Conservation (phyloP, 148 eudicot genomes). For the Oxyria digyna region DNA sequence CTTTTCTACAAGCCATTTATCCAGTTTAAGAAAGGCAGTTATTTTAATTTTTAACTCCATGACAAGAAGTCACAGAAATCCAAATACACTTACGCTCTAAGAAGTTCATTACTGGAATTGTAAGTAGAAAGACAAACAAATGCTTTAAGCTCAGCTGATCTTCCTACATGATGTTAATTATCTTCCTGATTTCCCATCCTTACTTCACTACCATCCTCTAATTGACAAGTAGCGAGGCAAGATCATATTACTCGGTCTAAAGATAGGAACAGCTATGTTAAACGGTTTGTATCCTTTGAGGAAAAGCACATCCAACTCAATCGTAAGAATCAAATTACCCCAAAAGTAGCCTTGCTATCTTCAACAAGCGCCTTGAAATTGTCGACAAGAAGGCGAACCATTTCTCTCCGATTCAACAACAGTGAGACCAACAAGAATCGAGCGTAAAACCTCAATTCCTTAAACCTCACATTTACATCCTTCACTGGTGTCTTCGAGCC, state of each 20-base stretch:
- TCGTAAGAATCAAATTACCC: conserved; percentile 27
- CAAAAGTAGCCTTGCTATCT: conserved; percentile 43
- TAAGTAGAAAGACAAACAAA: background rate
- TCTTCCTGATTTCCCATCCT: background rate
- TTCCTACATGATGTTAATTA: background rate
- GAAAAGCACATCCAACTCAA: background rate
- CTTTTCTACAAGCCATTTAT: background rate
- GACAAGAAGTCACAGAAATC: background rate
- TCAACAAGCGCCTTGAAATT: conserved; percentile 56
- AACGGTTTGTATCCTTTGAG: background rate
- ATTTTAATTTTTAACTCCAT: background rate
- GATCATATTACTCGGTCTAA: background rate
- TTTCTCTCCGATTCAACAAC: conserved; percentile 48
- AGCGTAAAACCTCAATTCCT: conserved; percentile 91
- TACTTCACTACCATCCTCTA: too few relatives aligned
- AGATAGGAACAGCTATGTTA: background rate
- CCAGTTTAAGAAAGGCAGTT: background rate
- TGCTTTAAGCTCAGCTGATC: background rate
- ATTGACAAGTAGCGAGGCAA: too few relatives aligned
- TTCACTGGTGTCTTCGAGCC: conserved; percentile 13
- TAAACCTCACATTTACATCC: conserved; percentile 60
- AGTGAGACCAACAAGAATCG: conserved; percentile 79
- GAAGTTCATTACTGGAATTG: too few relatives aligned
- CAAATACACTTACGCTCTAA: too few relatives aligned
- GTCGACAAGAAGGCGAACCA: conserved; percentile 49